Evolutionary conservation across 1,284 basidiomycete species (phyloP).

Genomic region (Irpex lacteus): DNA sequence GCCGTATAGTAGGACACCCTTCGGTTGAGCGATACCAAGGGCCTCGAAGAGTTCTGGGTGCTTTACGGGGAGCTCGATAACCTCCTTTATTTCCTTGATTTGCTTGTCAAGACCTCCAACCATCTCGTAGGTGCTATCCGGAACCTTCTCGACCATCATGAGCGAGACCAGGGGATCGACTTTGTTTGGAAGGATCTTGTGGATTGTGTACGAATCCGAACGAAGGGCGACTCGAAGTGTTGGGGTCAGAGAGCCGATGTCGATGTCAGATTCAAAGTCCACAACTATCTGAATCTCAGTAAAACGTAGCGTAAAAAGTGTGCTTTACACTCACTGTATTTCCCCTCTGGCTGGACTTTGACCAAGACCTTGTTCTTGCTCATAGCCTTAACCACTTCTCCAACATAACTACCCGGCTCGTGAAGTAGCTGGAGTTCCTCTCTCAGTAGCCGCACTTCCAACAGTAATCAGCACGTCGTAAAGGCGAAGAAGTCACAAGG

Average conservation of each 20-base stretch:
- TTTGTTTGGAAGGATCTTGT: constrained; percentile 94
- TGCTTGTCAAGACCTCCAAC: constrained; percentile 98
- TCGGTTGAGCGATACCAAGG: constrained; percentile 96
- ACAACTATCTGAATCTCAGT: constrained; percentile 62
- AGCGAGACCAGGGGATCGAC: constrained; percentile 93
- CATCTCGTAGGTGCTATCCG: constrained; percentile 99
- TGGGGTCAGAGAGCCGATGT: constrained; percentile 78
- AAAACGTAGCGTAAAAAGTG: neutral
- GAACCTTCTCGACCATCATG: constrained; percentile 99
- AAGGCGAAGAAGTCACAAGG: neutral
- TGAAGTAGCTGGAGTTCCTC: constrained; percentile 96
- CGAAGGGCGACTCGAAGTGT: constrained; percentile 93
- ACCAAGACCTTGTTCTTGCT: constrained; percentile 98
- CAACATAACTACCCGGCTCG: constrained; percentile 97
- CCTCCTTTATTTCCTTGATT: constrained; percentile 99
- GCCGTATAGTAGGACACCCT: constrained; percentile 94
- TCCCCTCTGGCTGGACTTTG: constrained; percentile 98
- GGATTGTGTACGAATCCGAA: constrained; percentile 93
- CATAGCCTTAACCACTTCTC: constrained; percentile 98
- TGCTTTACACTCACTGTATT: constrained; percentile 74
- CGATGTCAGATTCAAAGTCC: constrained; percentile 89
- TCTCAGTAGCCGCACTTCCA: constrained; percentile 75
- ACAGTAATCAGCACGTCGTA: neutral
- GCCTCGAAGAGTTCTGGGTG: constrained; percentile 97
- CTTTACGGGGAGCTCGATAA: constrained; percentile 97